phyloP scores from a whole-genome alignment of 768 basidiomycete genomes.

The Piloderma croceum region DNA sequence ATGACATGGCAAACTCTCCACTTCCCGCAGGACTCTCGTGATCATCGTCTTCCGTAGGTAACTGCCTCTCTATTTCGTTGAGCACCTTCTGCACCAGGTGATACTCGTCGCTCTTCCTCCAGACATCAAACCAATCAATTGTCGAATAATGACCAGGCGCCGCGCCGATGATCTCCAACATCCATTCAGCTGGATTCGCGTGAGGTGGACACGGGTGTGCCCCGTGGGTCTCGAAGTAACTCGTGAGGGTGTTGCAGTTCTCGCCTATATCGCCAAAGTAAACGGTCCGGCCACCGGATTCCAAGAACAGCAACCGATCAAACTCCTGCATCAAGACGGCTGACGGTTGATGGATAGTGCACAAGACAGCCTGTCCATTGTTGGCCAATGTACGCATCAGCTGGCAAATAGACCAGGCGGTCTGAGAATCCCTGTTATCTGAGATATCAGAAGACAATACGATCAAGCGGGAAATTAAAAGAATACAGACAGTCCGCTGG shows the following conservation, averaged over 20 bases:
- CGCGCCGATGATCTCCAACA: slow-evolving; percentile 41
- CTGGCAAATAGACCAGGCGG: slow-evolving; percentile 44
- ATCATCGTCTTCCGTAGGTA: slow-evolving; percentile 5
- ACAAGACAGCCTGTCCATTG: slow-evolving; percentile 50
- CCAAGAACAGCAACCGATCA: slow-evolving; percentile 45
- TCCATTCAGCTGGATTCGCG: slow-evolving; percentile 68
- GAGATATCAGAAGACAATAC: too few species aligned
- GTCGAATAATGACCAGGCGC: slow-evolving; percentile 28
- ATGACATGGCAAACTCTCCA: slow-evolving; percentile 19
- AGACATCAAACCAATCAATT: slow-evolving; percentile 40
- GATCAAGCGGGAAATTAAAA: too few species aligned
- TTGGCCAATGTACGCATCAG: slow-evolving; percentile 49
- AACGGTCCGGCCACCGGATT: slow-evolving; percentile 55
- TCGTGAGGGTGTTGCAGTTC: slow-evolving; percentile 54
- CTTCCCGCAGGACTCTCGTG: slow-evolving; percentile 12
- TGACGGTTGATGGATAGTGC: slow-evolving; percentile 33
- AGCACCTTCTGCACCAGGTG: slow-evolving; percentile 34
- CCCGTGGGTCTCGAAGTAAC: slow-evolving; percentile 74
- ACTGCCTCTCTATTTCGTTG: slow-evolving; percentile 13
- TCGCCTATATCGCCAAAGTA: slow-evolving; percentile 71
- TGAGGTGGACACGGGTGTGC: slow-evolving; percentile 52
- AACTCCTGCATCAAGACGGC: slow-evolving; percentile 49
- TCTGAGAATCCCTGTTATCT: too few species aligned
- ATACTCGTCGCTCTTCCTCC: slow-evolving; percentile 36
- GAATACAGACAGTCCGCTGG: neutral